Conservation (phyloP, 2,329 filamentous ascomycete species). For the Simplicillium aogashimaense region DNA sequence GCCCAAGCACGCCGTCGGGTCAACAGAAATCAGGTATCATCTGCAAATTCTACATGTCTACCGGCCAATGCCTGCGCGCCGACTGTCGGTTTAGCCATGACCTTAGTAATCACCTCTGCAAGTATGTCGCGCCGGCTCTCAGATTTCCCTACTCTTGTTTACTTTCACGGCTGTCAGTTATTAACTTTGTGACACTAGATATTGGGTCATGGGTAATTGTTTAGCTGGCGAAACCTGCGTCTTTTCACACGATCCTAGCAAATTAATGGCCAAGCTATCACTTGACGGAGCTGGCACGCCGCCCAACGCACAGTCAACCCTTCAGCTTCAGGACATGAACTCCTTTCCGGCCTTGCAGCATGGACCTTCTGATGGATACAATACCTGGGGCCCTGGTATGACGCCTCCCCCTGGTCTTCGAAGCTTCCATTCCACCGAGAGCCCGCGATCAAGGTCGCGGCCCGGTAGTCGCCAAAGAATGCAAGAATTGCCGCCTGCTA, state of each 20-base stretch:
- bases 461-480: conserved; percentile 66
- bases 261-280: conserved; percentile 71
- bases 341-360: conserved; percentile 71
- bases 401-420: conserved; percentile 64
- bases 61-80: conserved; percentile 87
- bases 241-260: conserved; percentile 90
- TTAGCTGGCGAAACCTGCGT: conserved; percentile 89
- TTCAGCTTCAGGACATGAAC: conserved; percentile 76
- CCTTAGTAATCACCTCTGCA: conserved; percentile 92
- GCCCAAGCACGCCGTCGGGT: conserved; percentile 67
- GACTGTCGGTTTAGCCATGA: conserved; percentile 98
- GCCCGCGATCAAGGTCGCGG: conserved; percentile 67
- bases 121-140: conserved; percentile 50
- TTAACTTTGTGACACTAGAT: conserved; percentile 38
- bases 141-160: conserved; percentile 3
- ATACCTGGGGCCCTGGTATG: conserved; percentile 43
- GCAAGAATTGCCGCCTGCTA: conserved; percentile 46
- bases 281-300: conserved; percentile 60
- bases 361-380: conserved; percentile 39
- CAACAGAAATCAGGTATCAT: conserved; percentile 79
- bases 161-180: conserved; percentile 7
- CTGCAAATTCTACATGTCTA: conserved; percentile 95
- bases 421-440: conserved; percentile 48
- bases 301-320: conserved; percentile 54
- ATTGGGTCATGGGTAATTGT: conserved; percentile 94